phyloP scores from a whole-genome alignment of 2,329 filamentous ascomycete species.

The Fusarium falciforme region DNA sequence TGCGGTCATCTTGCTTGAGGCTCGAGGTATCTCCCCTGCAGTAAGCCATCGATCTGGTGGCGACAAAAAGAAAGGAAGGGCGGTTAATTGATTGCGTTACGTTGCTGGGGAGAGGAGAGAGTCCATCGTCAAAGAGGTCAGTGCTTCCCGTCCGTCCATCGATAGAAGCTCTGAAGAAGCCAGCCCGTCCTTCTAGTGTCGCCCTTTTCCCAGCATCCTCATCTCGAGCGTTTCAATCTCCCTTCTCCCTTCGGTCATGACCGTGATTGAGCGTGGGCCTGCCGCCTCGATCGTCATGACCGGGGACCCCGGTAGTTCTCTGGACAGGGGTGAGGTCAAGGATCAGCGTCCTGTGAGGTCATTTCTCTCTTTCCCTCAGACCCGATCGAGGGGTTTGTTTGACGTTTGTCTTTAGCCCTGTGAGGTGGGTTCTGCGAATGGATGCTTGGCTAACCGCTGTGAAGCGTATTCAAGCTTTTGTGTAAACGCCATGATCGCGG shows the following conservation, averaged over 20 bases:
- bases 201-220: slow-evolving; percentile 1
- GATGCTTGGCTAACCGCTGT: neutral
- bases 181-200: slow-evolving; percentile 23
- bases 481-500: neutral
- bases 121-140: neutral
- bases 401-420: neutral
- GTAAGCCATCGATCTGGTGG: neutral
- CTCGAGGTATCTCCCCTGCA: slow-evolving; percentile 27
- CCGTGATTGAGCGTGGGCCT: slow-evolving; percentile 31
- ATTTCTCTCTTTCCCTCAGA: slow-evolving; percentile 9
- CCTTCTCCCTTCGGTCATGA: slow-evolving; percentile 32
- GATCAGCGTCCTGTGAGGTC: slow-evolving; percentile 37
- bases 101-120: neutral
- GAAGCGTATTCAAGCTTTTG: neutral
- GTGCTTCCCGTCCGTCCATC: slow-evolving; percentile 10
- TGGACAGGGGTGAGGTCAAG: neutral
- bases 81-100: neutral
- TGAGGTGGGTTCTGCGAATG: neutral
- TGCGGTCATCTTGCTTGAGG: neutral
- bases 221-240: slow-evolving; percentile 14
- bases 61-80: neutral
- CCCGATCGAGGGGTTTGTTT: slow-evolving; percentile 5
- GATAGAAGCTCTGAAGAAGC: slow-evolving; percentile 27
- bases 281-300: slow-evolving; percentile 19
- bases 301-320: slow-evolving; percentile 24